phyloP scores from a whole-genome alignment of 352 stramenopile genomes.

The Phytophthora fragariae region DNA sequence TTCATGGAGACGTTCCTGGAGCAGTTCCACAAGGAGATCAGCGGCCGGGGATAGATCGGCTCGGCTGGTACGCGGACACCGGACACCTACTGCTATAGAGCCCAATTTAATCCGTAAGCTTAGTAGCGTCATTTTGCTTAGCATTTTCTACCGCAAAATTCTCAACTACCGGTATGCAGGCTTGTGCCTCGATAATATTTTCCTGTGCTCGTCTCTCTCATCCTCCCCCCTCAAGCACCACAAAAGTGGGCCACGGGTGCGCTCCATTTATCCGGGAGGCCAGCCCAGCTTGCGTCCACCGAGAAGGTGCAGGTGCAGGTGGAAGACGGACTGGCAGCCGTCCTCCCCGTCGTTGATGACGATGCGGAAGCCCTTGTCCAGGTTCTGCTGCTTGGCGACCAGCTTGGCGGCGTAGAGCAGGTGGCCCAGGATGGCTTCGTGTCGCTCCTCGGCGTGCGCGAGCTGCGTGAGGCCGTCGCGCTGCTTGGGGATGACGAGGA shows the following conservation, averaged over 20 bases:
- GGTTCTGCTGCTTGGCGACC: constrained; percentile 93
- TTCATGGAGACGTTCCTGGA: constrained; percentile 90
- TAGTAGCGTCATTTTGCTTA: constrained; percentile 5
- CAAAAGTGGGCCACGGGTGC: not conserved
- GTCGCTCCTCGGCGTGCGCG: constrained; percentile 88
- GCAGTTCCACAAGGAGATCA: constrained; percentile 86
- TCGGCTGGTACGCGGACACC: not conserved
- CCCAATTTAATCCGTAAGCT: not conserved
- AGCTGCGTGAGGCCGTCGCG: constrained; percentile 94
- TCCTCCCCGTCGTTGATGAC: constrained; percentile 98
- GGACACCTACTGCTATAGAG: not conserved
- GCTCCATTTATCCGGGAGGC: constrained; percentile 85
- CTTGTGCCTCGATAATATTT: constrained; percentile 2
- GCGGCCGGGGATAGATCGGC: constrained; percentile 40
- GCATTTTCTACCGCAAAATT: constrained; percentile 6
- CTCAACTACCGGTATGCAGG: not conserved
- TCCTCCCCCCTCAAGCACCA: not conserved
- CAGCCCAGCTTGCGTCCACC: constrained; percentile 94
- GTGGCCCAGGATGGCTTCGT: constrained; percentile 94
- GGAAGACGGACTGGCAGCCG: constrained; percentile 91
- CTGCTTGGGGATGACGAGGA: constrained; percentile 98
- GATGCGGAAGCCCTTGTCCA: constrained; percentile 94
- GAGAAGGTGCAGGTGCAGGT: constrained; percentile 96
- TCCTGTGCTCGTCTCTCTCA: not conserved
- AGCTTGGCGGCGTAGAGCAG: constrained; percentile 94